phyloP scores from a whole-genome alignment of 345 rosid species.

The Nephelium lappaceum region DNA sequence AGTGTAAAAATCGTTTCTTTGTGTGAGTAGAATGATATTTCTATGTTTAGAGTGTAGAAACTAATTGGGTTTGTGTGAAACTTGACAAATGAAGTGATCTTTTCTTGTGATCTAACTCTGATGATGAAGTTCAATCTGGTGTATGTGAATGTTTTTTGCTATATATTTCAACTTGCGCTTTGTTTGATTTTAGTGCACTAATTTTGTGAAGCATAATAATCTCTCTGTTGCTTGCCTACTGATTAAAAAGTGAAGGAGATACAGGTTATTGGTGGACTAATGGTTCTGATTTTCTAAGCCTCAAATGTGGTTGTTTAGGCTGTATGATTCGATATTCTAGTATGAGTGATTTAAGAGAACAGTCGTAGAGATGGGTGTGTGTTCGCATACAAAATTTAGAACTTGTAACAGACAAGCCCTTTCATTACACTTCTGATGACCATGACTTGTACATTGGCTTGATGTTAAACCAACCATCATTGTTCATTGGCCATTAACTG shows the following conservation, averaged over 20 bases:
- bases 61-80: constrained; percentile 12
- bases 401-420: background rate
- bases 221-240: background rate
- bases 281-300: background rate
- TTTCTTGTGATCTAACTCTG: constrained; percentile 12
- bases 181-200: background rate
- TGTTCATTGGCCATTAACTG: background rate
- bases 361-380: background rate
- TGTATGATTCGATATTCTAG: background rate
- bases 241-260: background rate
- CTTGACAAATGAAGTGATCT: constrained; percentile 8
- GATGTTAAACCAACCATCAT: background rate
- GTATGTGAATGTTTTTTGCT: background rate
- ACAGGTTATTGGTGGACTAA: background rate
- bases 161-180: background rate
- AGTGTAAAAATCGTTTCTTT: background rate
- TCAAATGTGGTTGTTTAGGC: background rate
- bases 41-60: background rate
- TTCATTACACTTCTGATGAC: background rate
- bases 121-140: background rate
- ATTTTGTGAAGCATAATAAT: background rate
- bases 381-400: background rate
- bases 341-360: background rate
- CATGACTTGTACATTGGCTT: background rate
- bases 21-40: constrained; percentile 7